Evolutionary conservation across 495 filamentous ascomycete species (phyloP), one percentile per base, ranked within the genome.

Genomic region (Aspergillus sparsus): DNA sequence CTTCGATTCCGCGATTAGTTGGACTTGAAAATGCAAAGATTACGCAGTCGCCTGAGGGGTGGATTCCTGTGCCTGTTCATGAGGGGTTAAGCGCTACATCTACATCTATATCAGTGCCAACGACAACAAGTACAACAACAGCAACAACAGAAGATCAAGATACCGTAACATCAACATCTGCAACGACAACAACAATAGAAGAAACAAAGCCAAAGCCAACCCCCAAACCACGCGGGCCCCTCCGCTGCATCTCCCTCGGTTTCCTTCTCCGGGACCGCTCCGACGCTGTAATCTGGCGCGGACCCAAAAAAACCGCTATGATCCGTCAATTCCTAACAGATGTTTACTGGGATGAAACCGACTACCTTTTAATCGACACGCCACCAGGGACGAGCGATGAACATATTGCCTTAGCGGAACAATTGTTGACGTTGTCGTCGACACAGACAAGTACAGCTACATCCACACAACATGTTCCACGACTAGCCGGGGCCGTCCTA

Each of bases 271-370:
- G 86, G 34, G 81, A 87, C 53, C 82, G 93, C 65, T 89, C 87
- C 61, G 92, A 96, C 65, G 92, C 93, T 4, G 92, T 98, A 1
- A 91, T 98, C 57, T 98, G 94, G 94, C 86, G 94, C 49, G 94
- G 94, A 0, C 94, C 94, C 1, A 98, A 98, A 76, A 98, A 98
- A 77, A 98, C 95, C 8, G 95, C 95, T 33, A 98, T 98, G 94
- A 92, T 98, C 44, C 87, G 90, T 34, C 94, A 98, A 67, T 98
- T 98, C 68, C 78, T 98, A 27, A 86, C 88, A 0, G 92, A 97
- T 70, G 93, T 96, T 6, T 82, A 87, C n/a, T 98, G 94, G 94
- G 89, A 87, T 34, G 79, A 83, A 10, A 82, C 92, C 34, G 92
- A 97, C 71, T 97, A 90, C 73, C 81, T 98, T 9, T 82, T 98